Evolutionary conservation across 2,329 filamentous ascomycete species (phyloP), one percentile per base, ranked within the genome.

Genomic region (Blastomyces gilchristii): DNA sequence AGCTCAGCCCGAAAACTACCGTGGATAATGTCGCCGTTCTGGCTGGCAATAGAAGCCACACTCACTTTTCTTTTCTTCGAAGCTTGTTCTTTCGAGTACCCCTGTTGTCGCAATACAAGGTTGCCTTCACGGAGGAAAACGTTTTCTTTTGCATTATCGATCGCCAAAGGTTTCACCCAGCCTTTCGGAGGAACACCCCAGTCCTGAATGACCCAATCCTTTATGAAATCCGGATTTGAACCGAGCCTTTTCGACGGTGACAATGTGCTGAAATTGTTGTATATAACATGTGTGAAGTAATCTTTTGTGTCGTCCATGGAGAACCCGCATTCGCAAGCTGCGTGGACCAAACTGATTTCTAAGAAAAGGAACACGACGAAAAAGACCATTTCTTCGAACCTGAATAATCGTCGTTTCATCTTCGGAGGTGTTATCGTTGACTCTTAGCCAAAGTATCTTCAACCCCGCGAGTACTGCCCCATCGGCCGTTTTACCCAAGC

Each of bases 201-300:
- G 64, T 66, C 66, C 60, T 72, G 70, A 60, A 71, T 65, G 41
- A 65, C 67, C 70, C 70, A 71, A 49, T 71, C 63, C 3, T 65
- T 63, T 39, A 59, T 65, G 60, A 71, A 70, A 34, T 64, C 60
- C 22, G 63, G 64, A 57, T 68, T 66, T 7, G 65, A 54, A 53
- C 66, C 58, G 25, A 70, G 59, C n/a, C 62, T 63, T 39, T 67
- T 65, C 18, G 65, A 63, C 39, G 68, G 63, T 1, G 68, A 34
- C 50, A 66, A 68, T 39, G 57, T 50, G 59, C 64, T 66, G 62
- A 71, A 71, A 61, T 72, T 67, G 49, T 68, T 67, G 57, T 67
- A 63, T 34, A 71, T 65, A 39, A 64, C 62, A 65, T 71, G 67
- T n/a, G 69, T 71, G 62, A 68, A 71, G n/a, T 69, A 65, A 16